Evolutionary conservation across 2,329 filamentous ascomycete genomes (phyloP).

Genomic region (Aspergillus sp.): DNA sequence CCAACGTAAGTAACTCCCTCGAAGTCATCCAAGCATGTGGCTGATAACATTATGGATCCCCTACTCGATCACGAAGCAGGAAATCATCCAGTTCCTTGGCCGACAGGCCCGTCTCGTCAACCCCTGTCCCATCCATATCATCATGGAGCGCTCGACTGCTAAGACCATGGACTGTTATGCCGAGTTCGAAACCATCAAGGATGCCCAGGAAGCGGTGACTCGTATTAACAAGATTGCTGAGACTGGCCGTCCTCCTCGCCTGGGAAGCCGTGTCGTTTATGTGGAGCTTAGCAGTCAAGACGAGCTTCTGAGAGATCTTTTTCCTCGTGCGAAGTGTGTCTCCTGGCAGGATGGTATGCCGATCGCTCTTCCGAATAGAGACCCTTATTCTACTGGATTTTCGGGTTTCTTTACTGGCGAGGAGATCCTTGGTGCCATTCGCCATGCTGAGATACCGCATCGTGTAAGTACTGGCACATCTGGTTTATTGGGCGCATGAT

Average conservation of each 20-base stretch:
- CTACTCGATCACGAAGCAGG: conserved; percentile 43
- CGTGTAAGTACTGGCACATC: conserved; percentile 35
- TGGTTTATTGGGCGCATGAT: neutral
- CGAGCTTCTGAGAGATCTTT: conserved; percentile 45
- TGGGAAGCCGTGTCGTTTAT: conserved; percentile 44
- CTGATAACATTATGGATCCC: conserved; percentile 36
- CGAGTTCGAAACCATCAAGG: conserved; percentile 34
- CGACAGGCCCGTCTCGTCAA: conserved; percentile 35
- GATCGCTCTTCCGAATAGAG: conserved; percentile 26
- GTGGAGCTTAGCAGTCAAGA: conserved; percentile 43
- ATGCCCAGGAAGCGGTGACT: conserved; percentile 34
- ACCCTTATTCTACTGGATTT: conserved; percentile 45
- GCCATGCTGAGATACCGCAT: conserved; percentile 44
- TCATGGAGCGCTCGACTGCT: conserved; percentile 52
- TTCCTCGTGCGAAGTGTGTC: conserved; percentile 47
- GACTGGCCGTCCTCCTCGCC: conserved; percentile 33
- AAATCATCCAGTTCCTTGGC: conserved; percentile 44
- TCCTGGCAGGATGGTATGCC: conserved; percentile 36
- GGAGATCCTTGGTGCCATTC: conserved; percentile 42
- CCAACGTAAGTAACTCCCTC: conserved; percentile 25
- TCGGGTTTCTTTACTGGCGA: conserved; percentile 46
- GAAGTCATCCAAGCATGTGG: neutral
- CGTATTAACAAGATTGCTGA: conserved; percentile 31
- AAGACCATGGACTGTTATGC: conserved; percentile 51
- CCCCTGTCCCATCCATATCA: conserved; percentile 46